Conservation (phyloP, 2,329 filamentous ascomycete genomes). For the Colletotrichum filicis region DNA sequence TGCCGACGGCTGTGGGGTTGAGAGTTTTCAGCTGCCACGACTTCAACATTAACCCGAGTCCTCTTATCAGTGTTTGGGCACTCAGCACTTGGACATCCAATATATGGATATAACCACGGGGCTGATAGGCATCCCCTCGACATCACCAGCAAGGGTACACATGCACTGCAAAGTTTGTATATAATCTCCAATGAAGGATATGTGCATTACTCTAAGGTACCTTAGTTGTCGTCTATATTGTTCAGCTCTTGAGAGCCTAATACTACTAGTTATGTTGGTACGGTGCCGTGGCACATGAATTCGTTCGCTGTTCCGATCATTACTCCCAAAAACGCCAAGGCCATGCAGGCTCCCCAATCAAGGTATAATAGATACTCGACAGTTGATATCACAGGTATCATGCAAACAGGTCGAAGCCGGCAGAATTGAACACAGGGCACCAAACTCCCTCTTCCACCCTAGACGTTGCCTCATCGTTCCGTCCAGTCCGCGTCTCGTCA, state of each 20-base stretch:
- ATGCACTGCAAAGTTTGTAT: not conserved
- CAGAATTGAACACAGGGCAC: constrained; percentile 26
- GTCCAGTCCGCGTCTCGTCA: constrained; percentile 24
- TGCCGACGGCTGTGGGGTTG: not conserved
- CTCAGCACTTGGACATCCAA: not conserved
- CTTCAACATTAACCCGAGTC: not conserved
- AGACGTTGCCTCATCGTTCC: constrained; percentile 27
- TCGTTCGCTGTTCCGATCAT: constrained; percentile 31
- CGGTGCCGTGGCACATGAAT: constrained; percentile 32
- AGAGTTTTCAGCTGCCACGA: not conserved
- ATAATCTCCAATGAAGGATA: constrained; percentile 16
- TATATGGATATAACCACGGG: not conserved
- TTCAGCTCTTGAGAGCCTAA: constrained; percentile 32
- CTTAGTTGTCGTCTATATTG: constrained; percentile 32
- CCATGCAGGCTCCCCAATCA: constrained; percentile 32
- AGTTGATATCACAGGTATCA: constrained; percentile 33
- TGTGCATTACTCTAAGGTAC: constrained; percentile 34
- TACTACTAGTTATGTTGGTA: constrained; percentile 34
- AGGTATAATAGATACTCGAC: constrained; percentile 28
- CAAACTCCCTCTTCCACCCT: constrained; percentile 3
- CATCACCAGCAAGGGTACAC: not conserved
- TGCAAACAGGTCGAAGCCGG: constrained; percentile 30
- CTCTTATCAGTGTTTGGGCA: too few species aligned
- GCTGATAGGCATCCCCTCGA: not conserved
- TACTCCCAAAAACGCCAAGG: constrained; percentile 32